These are phyloP conservation scores for Candida ovalis DNA, from an alignment of 805 yeast genomes.

Conservation along the genomic window DNA sequence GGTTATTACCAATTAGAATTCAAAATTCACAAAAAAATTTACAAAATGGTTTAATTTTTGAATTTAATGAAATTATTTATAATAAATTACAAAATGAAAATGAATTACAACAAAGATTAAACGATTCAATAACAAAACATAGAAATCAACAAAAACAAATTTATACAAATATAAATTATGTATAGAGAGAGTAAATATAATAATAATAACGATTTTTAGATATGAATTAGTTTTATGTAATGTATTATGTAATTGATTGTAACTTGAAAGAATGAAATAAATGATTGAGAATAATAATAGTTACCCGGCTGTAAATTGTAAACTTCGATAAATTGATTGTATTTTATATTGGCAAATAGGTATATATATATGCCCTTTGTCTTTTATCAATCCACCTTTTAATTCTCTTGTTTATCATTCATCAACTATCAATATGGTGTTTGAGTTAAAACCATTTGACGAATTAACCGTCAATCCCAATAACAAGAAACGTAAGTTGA, in stretches of 20 bases:
- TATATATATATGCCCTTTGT: no score
- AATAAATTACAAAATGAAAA: conserved; percentile 38
- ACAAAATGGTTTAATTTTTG: conserved; percentile 55
- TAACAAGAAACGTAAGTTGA: conserved; percentile 41
- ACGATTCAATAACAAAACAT: conserved; percentile 35
- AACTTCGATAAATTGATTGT: no score
- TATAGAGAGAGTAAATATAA: neutral
- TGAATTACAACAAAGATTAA: conserved; percentile 42
- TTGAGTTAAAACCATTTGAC: conserved; percentile 58
- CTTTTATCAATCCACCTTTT: no score
- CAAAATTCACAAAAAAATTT: no score
- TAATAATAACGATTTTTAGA: no score
- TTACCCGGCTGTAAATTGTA: no score
- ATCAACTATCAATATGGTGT: conserved; percentile 33
- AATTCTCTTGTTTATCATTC: no score
- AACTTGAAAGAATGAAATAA: no score
- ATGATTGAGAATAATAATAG: no score
- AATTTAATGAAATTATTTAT: conserved; percentile 40
- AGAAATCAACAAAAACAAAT: conserved; percentile 21
- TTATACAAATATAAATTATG: neutral
- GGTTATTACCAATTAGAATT: conserved; percentile 60
- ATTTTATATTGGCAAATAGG: no score
- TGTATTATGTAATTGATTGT: no score
- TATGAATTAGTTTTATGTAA: no score
- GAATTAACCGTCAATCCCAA: conserved; percentile 53